Evolutionary conservation across 805 yeast species (phyloP).

Genomic region (Barnettozyma pratensis): DNA sequence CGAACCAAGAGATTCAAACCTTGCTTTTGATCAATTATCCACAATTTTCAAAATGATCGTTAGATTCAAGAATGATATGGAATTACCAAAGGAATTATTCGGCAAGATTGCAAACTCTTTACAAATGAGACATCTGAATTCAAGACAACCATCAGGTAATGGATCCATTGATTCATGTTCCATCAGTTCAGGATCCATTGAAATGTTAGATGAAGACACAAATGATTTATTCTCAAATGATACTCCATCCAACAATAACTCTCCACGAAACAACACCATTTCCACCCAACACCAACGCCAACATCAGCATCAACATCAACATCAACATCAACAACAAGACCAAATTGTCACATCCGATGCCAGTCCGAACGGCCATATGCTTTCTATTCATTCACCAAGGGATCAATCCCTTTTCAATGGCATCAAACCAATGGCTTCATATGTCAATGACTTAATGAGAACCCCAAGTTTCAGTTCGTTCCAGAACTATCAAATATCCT

Average conservation of each 20-base stretch:
- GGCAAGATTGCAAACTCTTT: conserved; percentile 14
- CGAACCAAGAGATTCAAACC: conserved; percentile 7
- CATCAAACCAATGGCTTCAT: conserved; percentile 1
- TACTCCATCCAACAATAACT: neutral
- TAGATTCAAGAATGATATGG: conserved; percentile 18
- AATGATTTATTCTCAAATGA: neutral
- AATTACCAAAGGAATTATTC: conserved; percentile 13
- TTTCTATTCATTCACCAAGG: neutral
- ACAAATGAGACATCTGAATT: conserved; percentile 9
- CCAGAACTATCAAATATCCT: neutral
- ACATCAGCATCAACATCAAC: neutral
- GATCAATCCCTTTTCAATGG: neutral
- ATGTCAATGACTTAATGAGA: neutral
- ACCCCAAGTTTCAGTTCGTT: neutral
- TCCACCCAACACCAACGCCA: neutral
- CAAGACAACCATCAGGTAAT: conserved; percentile 1
- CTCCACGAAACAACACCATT: neutral
- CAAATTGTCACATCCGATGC: neutral
- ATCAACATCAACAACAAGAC: neutral
- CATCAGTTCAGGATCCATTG: neutral
- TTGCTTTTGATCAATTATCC: conserved; percentile 17
- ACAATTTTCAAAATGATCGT: conserved; percentile 16
- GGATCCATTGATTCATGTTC: neutral
- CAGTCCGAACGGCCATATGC: neutral
- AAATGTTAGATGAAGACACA: neutral